phyloP scores from a whole-genome alignment of 768 basidiomycete genomes.

The Lentinula lateritia region DNA sequence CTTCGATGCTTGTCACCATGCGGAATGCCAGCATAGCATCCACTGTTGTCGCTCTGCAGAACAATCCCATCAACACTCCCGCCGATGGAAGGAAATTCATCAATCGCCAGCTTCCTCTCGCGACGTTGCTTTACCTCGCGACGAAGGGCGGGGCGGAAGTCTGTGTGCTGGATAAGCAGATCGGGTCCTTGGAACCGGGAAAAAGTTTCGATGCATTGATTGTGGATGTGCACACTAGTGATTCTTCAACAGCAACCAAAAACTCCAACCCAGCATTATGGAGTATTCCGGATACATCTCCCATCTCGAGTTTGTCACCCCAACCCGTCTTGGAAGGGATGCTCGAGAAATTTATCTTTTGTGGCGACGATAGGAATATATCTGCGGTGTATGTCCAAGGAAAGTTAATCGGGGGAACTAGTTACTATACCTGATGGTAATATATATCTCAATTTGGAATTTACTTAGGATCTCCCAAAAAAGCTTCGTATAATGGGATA shows the following conservation, averaged over 20 bases:
- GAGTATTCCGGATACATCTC: slow-evolving; percentile 33
- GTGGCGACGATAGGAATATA: slow-evolving; percentile 85
- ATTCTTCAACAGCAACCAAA: slow-evolving; percentile 20
- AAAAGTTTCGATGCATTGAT: slow-evolving; percentile 90
- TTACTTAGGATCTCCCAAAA: neutral
- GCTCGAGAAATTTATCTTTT: slow-evolving; percentile 83
- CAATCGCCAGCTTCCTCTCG: slow-evolving; percentile 60
- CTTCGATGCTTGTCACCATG: slow-evolving; percentile 72
- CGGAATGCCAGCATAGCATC: slow-evolving; percentile 77
- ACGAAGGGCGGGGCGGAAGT: slow-evolving; percentile 89
- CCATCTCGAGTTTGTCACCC: slow-evolving; percentile 24
- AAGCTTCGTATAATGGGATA: neutral
- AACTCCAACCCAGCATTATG: slow-evolving; percentile 47
- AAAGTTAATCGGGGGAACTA: slow-evolving; percentile 60
- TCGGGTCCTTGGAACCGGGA: slow-evolving; percentile 75
- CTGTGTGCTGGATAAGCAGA: slow-evolving; percentile 58
- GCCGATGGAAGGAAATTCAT: slow-evolving; percentile 30
- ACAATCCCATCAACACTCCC: slow-evolving; percentile 5
- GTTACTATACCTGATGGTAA: neutral
- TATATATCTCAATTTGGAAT: neutral
- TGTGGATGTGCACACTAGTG: slow-evolving; percentile 49
- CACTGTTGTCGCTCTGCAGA: slow-evolving; percentile 62
- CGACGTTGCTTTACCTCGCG: slow-evolving; percentile 83
- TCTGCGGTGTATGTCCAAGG: slow-evolving; percentile 82
- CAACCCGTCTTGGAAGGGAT: slow-evolving; percentile 42